Evolutionary conservation across 1,139 yeast genomes (phyloP).

Genomic region (Candida frijolesensis): DNA sequence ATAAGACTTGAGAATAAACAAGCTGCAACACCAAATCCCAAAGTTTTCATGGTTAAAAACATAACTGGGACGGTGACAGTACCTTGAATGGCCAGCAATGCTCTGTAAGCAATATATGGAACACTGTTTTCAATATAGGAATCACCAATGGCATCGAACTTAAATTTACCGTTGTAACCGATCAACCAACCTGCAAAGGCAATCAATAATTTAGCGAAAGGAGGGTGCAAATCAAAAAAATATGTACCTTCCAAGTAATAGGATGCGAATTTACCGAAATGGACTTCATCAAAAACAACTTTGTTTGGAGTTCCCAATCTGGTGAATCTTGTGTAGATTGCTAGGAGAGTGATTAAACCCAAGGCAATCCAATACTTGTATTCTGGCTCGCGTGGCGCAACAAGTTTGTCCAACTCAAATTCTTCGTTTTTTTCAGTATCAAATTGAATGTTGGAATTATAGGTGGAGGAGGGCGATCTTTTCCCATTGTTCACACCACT

Average conservation of each 20-base stretch:
- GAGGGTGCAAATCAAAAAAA: conserved; percentile 97
- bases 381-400: conserved; percentile 26
- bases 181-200: conserved; percentile 88
- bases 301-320: conserved; percentile 72
- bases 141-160: conserved; percentile 90
- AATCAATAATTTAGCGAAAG: conserved; percentile 90
- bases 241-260: conserved; percentile 81
- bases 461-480: conserved; percentile 13
- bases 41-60: conserved; percentile 79
- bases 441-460: conserved; percentile 5
- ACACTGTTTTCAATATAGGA: conserved; percentile 73
- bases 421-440: conserved; percentile 8
- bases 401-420: conserved; percentile 6
- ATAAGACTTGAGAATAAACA: conserved; percentile 79
- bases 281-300: conserved; percentile 98
- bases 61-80: conserved; percentile 79
- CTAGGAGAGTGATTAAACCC: conserved; percentile 57
- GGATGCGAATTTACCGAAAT: conserved; percentile 94
- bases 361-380: conserved; percentile 45
- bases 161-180: conserved; percentile 88
- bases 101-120: conserved; percentile 87
- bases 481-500: conserved; percentile 17
- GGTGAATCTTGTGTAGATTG: conserved; percentile 72
- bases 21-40: conserved; percentile 78
- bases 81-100: conserved; percentile 82